Percentiles rank a stretch among this genome's conserved stretches.
phyloP scores from a whole-genome alignment of 2,329 filamentous ascomycete species.

The Herpomyces periplanetae region DNA sequence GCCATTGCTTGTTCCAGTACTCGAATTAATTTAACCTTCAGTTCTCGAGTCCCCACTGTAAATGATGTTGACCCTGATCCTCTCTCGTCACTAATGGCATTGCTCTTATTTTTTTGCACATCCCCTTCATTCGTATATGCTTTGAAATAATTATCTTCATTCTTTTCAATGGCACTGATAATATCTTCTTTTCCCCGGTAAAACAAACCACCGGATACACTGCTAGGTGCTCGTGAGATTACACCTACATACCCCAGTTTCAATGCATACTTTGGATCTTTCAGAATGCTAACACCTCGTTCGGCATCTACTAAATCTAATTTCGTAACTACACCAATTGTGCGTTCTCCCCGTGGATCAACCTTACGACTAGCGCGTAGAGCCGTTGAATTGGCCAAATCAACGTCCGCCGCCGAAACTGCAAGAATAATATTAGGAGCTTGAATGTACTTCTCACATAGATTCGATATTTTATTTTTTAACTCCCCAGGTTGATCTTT shows the following conservation, averaged over 20 bases:
- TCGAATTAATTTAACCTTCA: slow-evolving; percentile 85
- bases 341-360: slow-evolving; percentile 70
- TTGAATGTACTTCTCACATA: slow-evolving; percentile 95
- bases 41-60: slow-evolving; percentile 38
- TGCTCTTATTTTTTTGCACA: no score
- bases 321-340: slow-evolving; percentile 94
- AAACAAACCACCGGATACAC: slow-evolving; percentile 25
- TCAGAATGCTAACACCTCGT: slow-evolving; percentile 36
- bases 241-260: slow-evolving; percentile 89
- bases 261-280: slow-evolving; percentile 66
- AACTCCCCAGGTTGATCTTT: slow-evolving; percentile 60
- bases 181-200: slow-evolving; percentile 45
- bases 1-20: slow-evolving; percentile 94
- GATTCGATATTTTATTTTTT: slow-evolving; percentile 74
- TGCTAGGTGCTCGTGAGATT: slow-evolving; percentile 41
- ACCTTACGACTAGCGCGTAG: slow-evolving; percentile 58
- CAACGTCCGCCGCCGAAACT: slow-evolving; percentile 86
- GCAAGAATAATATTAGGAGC: slow-evolving; percentile 80
- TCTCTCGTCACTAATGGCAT: slow-evolving; percentile 39
- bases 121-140: no score
- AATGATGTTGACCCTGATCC: slow-evolving; percentile 29
- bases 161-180: slow-evolving; percentile 37
- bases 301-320: slow-evolving; percentile 78
- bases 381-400: slow-evolving; percentile 79
- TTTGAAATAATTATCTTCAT: slow-evolving; percentile 56